Evolutionary conservation across 495 filamentous ascomycete species (phyloP).

Genomic region (Daldinia loculata): DNA sequence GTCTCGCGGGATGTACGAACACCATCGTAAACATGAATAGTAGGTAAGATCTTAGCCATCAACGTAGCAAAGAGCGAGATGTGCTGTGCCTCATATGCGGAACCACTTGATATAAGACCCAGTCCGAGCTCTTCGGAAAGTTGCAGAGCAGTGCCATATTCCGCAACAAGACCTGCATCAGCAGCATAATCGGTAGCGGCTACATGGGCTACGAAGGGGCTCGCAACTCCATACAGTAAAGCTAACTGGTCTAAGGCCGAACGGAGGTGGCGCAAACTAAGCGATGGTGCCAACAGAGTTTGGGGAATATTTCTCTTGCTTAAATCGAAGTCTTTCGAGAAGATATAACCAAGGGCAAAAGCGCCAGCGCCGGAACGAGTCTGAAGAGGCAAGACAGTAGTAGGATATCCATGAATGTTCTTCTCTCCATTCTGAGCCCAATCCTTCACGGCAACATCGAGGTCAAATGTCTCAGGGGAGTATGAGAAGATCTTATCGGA

Average conservation of each 20-base stretch:
- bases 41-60: conserved; percentile 79
- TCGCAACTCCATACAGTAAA: conserved; percentile 86
- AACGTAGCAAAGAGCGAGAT: conserved; percentile 92
- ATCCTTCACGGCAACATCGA: conserved; percentile 79
- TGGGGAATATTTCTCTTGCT: conserved; percentile 92
- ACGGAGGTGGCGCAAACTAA: conserved; percentile 81
- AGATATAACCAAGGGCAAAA: conserved; percentile 95
- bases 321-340: conserved; percentile 92
- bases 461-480: conserved; percentile 89
- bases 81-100: conserved; percentile 90
- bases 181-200: conserved; percentile 91
- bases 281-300: conserved; percentile 83
- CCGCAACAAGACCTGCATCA: conserved; percentile 74
- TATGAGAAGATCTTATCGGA: conserved; percentile 97
- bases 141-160: conserved; percentile 83
- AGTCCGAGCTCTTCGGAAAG: conserved; percentile 92
- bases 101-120: conserved; percentile 83
- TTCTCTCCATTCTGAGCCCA: conserved; percentile 73
- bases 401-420: conserved; percentile 84
- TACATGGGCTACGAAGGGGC: conserved; percentile 90
- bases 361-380: conserved; percentile 88
- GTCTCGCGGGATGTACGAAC: conserved; percentile 86
- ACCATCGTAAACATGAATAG: conserved; percentile 92
- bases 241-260: conserved; percentile 88
- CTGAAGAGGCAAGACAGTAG: conserved; percentile 80